These are phyloP conservation scores for Tolypocladium tundrense DNA, from an alignment of 2,329 filamentous ascomycete genomes.

Conservation along the genomic window DNA sequence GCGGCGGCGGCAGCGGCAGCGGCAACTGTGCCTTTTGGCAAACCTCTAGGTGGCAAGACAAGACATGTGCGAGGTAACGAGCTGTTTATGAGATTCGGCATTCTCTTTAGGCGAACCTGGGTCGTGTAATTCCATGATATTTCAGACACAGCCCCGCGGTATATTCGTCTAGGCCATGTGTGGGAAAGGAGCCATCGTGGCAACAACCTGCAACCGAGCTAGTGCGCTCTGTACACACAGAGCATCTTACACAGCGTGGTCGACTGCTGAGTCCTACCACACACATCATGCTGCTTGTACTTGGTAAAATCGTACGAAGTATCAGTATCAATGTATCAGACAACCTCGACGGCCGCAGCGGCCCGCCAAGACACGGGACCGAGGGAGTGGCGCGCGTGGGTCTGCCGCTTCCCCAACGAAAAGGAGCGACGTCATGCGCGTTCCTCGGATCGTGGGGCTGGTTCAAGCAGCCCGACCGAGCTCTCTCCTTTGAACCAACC, in stretches of 20 bases:
- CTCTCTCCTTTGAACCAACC: not conserved
- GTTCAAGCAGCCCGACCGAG: not conserved
- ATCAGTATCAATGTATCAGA: no score
- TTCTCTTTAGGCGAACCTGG: slow-evolving; percentile 24
- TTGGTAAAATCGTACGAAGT: no score
- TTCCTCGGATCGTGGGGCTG: slow-evolving; percentile 4
- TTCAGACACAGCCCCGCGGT: not conserved
- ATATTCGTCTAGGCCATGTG: not conserved
- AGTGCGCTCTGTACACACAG: not conserved
- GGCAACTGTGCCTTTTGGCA: not conserved
- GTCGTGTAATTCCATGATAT: slow-evolving; percentile 18
- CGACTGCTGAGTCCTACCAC: no score
- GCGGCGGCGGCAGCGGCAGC: not conserved
- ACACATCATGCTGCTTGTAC: no score
- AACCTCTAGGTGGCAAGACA: slow-evolving; percentile 1
- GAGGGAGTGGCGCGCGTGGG: not conserved
- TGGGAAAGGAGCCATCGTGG: not conserved
- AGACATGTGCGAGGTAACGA: slow-evolving; percentile 4
- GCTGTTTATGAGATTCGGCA: slow-evolving; percentile 19
- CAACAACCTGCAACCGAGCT: not conserved
- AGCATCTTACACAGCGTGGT: not conserved
- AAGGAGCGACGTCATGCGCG: slow-evolving; percentile 5
- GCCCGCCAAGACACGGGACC: not conserved
- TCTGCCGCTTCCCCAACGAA: slow-evolving; percentile 14
- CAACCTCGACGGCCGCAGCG: not conserved